Base-by-base conservation (phyloP, 1,139 yeast species). In the Taphrina confusa region DNA sequence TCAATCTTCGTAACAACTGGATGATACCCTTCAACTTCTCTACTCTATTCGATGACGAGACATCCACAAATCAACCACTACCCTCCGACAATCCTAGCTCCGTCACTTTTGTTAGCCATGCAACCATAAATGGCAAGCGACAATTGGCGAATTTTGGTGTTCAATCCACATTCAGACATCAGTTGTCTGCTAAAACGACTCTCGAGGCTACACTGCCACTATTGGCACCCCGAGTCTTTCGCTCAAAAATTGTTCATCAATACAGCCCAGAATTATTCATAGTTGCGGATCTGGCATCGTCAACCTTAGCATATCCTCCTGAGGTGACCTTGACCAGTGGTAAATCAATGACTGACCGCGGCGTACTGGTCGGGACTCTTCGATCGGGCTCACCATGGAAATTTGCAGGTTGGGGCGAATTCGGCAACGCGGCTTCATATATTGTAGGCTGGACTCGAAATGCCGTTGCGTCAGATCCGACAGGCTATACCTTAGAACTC, bases 271-370 rank as follows among this genome's bases (percentile, higher is more conserved):
- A 59, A 22, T 27, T 56, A 42, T 59, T 54, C 28, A 39, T 44
- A 31, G 30, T 46, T 8, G 33, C 33, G 8, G 59, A 46, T 22
- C 34, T 46, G 23, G 30, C 49, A 12, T 51, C 55, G 16, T 33
- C 47, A 14, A 44, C 54, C 5, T 25, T 56, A 5, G 34, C 45
- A 12, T 30, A 37, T 20, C 62, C 62, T 6, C 62, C 62, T 12
- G 51, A 55, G 12, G n/a, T 60, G 8, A 46, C 57, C 14, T 20
- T 60, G 18, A 55, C 60, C 31, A 34, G 54, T 28, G 62, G 62
- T 4, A 49, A 46, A 8, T 46, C 45, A 25, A 49, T 60, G 30
- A 60, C 62, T n/a, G 44, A 42, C n/a, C 55, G 57, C 4, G 60
- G 56, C 1, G 45, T 47, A 12, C 42, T 51, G 18, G 28, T 60